Evolutionary conservation across 2,329 filamentous ascomycete species (phyloP).

Genomic region (Diaporthe vexans): DNA sequence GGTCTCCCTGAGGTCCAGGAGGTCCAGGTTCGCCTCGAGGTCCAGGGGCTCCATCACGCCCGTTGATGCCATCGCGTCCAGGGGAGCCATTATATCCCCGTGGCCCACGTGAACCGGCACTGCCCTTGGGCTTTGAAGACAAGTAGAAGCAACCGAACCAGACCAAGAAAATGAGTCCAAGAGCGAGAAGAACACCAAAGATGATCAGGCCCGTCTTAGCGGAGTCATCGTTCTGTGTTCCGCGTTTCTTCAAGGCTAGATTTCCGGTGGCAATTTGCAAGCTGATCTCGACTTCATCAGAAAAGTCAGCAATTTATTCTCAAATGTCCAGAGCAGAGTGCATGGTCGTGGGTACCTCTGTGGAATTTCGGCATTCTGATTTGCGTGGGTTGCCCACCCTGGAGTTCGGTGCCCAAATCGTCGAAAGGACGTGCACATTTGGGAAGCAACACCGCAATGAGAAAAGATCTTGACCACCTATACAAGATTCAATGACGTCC

Average conservation of each 20-base stretch:
- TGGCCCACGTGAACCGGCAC: not conserved
- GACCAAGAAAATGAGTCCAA: not conserved
- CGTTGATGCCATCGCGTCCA: not conserved
- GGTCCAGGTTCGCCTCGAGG: not conserved
- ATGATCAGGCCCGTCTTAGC: not conserved
- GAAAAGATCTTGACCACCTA: not conserved
- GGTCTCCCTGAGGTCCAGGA: too few relatives aligned
- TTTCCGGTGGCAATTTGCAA: not conserved
- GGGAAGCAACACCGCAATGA: not conserved
- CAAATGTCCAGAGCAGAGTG: not conserved
- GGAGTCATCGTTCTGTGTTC: not conserved
- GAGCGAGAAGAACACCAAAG: not conserved
- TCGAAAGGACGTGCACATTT: not conserved
- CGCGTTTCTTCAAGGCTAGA: not conserved
- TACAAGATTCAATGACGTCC: not conserved
- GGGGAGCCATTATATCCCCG: not conserved
- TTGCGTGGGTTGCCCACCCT: not conserved
- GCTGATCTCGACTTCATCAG: not conserved
- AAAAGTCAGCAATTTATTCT: not conserved
- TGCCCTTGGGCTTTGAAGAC: not conserved
- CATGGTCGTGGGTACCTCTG: not conserved
- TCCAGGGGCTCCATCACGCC: not conserved
- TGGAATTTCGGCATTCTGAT: not conserved
- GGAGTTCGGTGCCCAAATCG: not conserved
- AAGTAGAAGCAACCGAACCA: constrained; percentile 12